Evolutionary conservation across 495 filamentous ascomycete genomes (phyloP).

Genomic region (Lindgomyces ingoldianus): DNA sequence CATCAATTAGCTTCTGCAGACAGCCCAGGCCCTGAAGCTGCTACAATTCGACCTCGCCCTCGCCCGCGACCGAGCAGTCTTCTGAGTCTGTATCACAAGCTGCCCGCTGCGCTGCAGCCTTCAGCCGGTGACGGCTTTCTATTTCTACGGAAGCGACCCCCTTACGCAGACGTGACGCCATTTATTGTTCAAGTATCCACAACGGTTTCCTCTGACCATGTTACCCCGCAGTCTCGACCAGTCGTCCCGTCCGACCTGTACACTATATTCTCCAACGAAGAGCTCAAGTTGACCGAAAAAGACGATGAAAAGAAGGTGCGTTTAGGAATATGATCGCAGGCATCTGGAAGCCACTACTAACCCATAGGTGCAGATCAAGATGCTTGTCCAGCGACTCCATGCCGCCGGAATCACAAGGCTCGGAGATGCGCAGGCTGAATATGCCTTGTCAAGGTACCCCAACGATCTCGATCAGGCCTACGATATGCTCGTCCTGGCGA

Average conservation of each 20-base stretch:
- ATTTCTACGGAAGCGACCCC: constrained; percentile 19
- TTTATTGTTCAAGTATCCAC: constrained; percentile 35
- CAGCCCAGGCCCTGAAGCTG: background rate
- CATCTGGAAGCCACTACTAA: background rate
- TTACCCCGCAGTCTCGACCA: constrained; percentile 44
- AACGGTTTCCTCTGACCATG: constrained; percentile 42
- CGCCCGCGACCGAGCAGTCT: constrained; percentile 15
- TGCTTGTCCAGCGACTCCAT: constrained; percentile 54
- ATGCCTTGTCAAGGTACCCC: constrained; percentile 56
- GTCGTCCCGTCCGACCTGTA: constrained; percentile 47
- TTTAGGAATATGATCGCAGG: background rate
- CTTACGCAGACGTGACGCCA: constrained; percentile 7
- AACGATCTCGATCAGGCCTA: constrained; percentile 70
- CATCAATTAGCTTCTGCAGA: constrained; percentile 5
- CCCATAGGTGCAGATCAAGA: constrained; percentile 53
- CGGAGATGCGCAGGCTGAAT: constrained; percentile 64
- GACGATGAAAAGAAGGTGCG: constrained; percentile 55
- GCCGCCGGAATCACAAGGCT: constrained; percentile 56
- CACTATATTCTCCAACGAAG: constrained; percentile 59
- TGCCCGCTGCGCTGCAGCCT: constrained; percentile 8
- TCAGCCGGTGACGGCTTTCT: background rate
- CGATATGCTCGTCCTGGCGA: constrained; percentile 70
- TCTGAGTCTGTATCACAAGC: constrained; percentile 14
- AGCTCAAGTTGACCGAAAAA: constrained; percentile 49
- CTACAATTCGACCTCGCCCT: background rate